Percentiles rank a stretch among this genome's conserved stretches.
These are phyloP conservation scores for Xylaria curta DNA, from an alignment of 495 filamentous ascomycete species.

Conservation along the genomic window DNA sequence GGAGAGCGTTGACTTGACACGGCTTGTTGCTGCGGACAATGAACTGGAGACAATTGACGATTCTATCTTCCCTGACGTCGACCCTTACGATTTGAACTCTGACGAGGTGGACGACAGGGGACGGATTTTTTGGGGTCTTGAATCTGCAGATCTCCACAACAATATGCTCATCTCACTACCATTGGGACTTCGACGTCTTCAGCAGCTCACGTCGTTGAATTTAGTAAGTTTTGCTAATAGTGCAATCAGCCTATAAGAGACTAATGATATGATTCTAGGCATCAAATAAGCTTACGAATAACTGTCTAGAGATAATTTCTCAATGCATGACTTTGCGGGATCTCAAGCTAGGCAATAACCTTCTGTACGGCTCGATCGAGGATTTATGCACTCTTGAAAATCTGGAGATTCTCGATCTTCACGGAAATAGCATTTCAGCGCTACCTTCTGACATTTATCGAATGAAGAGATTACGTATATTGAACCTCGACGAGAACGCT, in stretches of 20 bases:
- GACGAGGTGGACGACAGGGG: conserved; percentile 67
- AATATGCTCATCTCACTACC: conserved; percentile 78
- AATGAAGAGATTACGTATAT: conserved; percentile 68
- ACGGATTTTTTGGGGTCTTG: conserved; percentile 82
- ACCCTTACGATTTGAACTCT: conserved; percentile 58
- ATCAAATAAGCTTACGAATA: conserved; percentile 76
- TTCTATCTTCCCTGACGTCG: conserved; percentile 75
- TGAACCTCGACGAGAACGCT: conserved; percentile 80
- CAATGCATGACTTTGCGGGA: conserved; percentile 75
- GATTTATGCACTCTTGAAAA: conserved; percentile 63
- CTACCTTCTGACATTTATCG: conserved; percentile 72
- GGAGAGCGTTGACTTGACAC: conserved; percentile 89
- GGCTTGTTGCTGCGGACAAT: conserved; percentile 90
- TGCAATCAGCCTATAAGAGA: conserved; percentile 1
- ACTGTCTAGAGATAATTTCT: conserved; percentile 71
- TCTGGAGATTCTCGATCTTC: conserved; percentile 81
- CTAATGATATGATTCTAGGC: conserved; percentile 57
- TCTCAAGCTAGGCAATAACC: conserved; percentile 81
- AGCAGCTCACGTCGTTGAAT: conserved; percentile 78
- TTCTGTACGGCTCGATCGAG: conserved; percentile 69
- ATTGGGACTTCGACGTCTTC: conserved; percentile 73
- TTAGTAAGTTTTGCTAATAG: conserved; percentile 58
- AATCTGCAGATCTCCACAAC: conserved; percentile 83
- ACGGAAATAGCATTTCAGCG: conserved; percentile 76
- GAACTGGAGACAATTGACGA: conserved; percentile 78